These are phyloP conservation scores for Lasiodiplodia hormozganensis DNA, from an alignment of 2,329 filamentous ascomycete species.

Conservation along the genomic window DNA sequence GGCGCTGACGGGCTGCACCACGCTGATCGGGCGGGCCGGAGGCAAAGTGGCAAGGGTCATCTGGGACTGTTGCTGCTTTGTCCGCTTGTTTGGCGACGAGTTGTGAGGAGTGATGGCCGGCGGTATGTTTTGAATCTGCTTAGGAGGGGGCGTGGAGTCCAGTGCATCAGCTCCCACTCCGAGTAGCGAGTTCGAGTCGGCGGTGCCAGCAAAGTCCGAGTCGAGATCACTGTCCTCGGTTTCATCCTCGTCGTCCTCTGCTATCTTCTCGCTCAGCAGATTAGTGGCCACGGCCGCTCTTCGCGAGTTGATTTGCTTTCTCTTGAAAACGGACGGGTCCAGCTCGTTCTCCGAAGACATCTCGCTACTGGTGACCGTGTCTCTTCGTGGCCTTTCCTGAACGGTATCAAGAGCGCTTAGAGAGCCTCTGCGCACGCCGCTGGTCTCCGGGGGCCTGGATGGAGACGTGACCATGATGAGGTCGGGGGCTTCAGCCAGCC, in stretches of 20 bases:
- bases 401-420: slow-evolving; percentile 74
- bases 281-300: slow-evolving; percentile 63
- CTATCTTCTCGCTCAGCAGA: slow-evolving; percentile 54
- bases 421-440: slow-evolving; percentile 67
- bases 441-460: slow-evolving; percentile 52
- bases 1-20: slow-evolving; percentile 72
- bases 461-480: slow-evolving; percentile 64
- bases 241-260: slow-evolving; percentile 56
- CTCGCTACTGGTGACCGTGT: slow-evolving; percentile 83
- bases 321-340: slow-evolving; percentile 70
- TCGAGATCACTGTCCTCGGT: slow-evolving; percentile 47
- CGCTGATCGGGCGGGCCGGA: slow-evolving; percentile 74
- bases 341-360: slow-evolving; percentile 84
- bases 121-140: slow-evolving; percentile 49
- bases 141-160: slow-evolving; percentile 59
- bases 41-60: slow-evolving; percentile 70
- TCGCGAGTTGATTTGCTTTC: slow-evolving; percentile 66
- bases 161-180: slow-evolving; percentile 67
- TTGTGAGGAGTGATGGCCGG: slow-evolving; percentile 50
- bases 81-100: slow-evolving; percentile 67
- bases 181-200: slow-evolving; percentile 73
- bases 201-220: slow-evolving; percentile 49
- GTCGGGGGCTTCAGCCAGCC: slow-evolving; percentile 58
- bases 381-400: slow-evolving; percentile 72
- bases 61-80: slow-evolving; percentile 53